These are phyloP conservation scores for Dioscorea zingiberensis DNA, from an alignment of 106 monocot genomes.

Conservation along the genomic window DNA sequence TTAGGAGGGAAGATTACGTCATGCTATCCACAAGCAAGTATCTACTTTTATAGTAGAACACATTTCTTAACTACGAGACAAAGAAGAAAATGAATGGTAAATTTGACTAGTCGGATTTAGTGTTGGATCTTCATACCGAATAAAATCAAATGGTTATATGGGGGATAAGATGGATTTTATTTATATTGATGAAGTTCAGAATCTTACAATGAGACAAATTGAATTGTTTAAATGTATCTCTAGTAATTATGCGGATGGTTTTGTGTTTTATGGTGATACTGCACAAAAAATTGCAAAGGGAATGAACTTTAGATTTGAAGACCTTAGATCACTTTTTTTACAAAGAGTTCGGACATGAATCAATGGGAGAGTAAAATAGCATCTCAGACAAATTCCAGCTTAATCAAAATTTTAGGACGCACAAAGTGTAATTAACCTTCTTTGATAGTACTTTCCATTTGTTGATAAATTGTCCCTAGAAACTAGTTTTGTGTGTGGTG, in stretches of 20 bases:
- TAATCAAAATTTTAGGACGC: slow-evolving; percentile 64
- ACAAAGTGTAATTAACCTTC: slow-evolving; percentile 48
- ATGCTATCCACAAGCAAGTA: slow-evolving; percentile 28
- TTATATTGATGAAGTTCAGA: slow-evolving; percentile 79
- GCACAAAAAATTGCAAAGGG: slow-evolving; percentile 74
- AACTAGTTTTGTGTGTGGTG: slow-evolving; percentile 52
- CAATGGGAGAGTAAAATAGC: slow-evolving; percentile 4
- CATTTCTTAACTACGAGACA: slow-evolving; percentile 58
- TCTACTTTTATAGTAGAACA: slow-evolving; percentile 25
- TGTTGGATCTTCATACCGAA: slow-evolving; percentile 44
- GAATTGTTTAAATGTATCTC: slow-evolving; percentile 53
- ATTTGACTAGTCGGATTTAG: slow-evolving; percentile 68
- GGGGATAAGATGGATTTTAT: slow-evolving; percentile 47
- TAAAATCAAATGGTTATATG: slow-evolving; percentile 8
- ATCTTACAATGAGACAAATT: slow-evolving; percentile 61
- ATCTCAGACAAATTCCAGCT: slow-evolving; percentile 45
- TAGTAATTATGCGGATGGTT: slow-evolving; percentile 51
- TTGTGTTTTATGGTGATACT: slow-evolving; percentile 70
- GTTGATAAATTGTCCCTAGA: slow-evolving; percentile 53
- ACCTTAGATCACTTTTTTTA: slow-evolving; percentile 65
- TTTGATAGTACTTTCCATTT: slow-evolving; percentile 42
- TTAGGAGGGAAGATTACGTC: slow-evolving; percentile 34
- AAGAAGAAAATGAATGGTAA: slow-evolving; percentile 33
- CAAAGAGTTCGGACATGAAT: slow-evolving; percentile 23
- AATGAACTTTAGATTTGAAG: slow-evolving; percentile 66